Evolutionary conservation across 2,329 filamentous ascomycete genomes (phyloP), one percentile per base, ranked within the genome.

Genomic region (Diaporthe amygdali): DNA sequence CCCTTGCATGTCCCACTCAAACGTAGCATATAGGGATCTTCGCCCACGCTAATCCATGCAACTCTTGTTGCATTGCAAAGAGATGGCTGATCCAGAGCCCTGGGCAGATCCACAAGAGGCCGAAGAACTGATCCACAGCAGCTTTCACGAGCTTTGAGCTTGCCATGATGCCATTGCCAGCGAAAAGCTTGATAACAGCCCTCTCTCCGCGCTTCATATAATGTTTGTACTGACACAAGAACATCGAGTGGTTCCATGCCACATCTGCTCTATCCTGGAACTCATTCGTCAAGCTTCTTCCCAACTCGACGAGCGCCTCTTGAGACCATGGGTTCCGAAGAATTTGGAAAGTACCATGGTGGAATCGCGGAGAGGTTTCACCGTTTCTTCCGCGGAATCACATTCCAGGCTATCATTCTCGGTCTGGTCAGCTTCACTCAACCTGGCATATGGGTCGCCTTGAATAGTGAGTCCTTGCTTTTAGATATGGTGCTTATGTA

Each of bases 371-470:
- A 63, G 56, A 10, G 56, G 7, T 41, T 63, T 17, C 41, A 27
- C 27, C 56, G 56, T 22, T 63, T 51, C 15, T 54, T 54, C 20
- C 63, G 63, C 27, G 63, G 63, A 7, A 67, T 27, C 15, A 51
- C 46, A 15, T 67, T 67, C 44, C 63, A 67, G 10, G 63, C 63
- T 2, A 54, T 54, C 22, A 51, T 67, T 17, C 63, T 67, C 15
- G 63, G 63, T 27, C 32, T 67, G 32, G 49, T 67, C 32, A 67
- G 63, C 47, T 67, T 67, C 9, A 67, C 63, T 1, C 63, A 67
- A 8, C 63, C 63, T 6, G 63, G 63, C 2, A 67, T 67, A 2
- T 67, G 63, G 63, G 37, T 54, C 20, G 63, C 63, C 8, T 44
- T 67, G 32, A 67, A 67, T 46, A 67, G 63, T 67, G 22, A 34